Base-by-base conservation (phyloP, 306 rosid genomes). In the Cucurbita moschata region DNA sequence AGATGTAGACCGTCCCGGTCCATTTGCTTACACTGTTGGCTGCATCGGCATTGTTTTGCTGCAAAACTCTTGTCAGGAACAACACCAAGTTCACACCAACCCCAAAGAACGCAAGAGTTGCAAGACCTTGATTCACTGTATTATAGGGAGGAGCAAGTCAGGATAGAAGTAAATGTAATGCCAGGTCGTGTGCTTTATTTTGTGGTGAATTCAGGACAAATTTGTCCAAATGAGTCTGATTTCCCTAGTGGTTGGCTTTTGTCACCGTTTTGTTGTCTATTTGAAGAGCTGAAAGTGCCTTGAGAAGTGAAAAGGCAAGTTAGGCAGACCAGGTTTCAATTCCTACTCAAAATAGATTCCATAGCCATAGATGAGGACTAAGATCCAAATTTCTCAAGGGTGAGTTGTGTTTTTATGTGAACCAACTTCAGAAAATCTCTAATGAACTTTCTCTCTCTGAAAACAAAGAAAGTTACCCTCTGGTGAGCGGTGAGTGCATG, bases 1-100 rank as follows among this genome's bases (percentile, higher is more conserved):
- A 92, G 67, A 92, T 89, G 70, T 92, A 92, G 18, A 92, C 98
- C 1, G 97, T 92, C 19, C 97, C 97, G 3, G 96, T 92, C 97
- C 97, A 92, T 78, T 92, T 92, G 95, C 96, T 92, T 47, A 92
- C 98, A 37, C 79, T 90, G 83, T 92, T 92, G 13, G 98, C 98
- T 1, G 98, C 96, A 0, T 86, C 89, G 3, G 98, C 98, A 68
- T 92, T 92, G 73, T 89, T 80, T 72, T 92, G 95, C 16, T 89
- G 89, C 23, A 92, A 51, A 67, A 92, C 96, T 76, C 96, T 84
- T 13, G 98, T 92, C 76, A 92, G 80, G 84, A 89, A 92, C 76
- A 92, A 76, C 76, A 92, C 98, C n/a, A 92, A 75, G 83, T 92
- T 92, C 87, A 92, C 98, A 71, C 97, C 97, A 5, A 92, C 85